A percentile compares a stretch with the other conserved stretches of the same genome.
Conservation (phyloP, 306 rosid genomes). For the Fagus sylvatica region DNA sequence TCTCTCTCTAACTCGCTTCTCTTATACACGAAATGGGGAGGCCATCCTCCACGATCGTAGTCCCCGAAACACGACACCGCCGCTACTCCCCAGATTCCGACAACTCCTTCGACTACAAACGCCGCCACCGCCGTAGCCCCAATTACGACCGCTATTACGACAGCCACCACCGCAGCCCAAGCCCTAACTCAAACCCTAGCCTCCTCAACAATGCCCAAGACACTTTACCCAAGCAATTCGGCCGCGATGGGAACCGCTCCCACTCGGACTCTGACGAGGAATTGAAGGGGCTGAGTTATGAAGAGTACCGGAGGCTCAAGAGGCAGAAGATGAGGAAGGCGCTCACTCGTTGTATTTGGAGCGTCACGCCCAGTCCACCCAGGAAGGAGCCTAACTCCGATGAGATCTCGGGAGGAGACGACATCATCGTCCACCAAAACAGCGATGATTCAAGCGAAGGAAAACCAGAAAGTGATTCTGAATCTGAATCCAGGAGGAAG, state of each 20-base stretch:
- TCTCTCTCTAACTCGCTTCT: too few species aligned
- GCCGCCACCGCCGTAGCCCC: background rate
- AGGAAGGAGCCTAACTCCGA: conserved; percentile 54
- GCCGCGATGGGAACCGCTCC: conserved; percentile 48
- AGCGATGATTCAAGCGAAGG: conserved; percentile 24
- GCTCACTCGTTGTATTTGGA: conserved; percentile 76
- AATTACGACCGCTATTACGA: conserved; percentile 5
- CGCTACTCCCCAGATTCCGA: background rate
- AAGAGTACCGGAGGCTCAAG: conserved; percentile 74
- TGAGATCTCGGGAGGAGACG: conserved; percentile 32
- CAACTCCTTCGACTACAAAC: background rate
- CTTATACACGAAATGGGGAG: background rate
- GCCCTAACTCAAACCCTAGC: conserved; percentile 30
- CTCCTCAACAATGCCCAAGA: conserved; percentile 24
- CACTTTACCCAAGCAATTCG: conserved; percentile 65
- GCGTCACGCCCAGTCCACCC: conserved; percentile 81
- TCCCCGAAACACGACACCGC: background rate
- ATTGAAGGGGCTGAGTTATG: conserved; percentile 65
- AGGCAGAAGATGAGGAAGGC: conserved; percentile 82
- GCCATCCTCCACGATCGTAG: background rate
- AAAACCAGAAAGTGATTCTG: background rate
- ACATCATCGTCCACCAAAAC: background rate
- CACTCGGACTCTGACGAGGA: conserved; percentile 81
- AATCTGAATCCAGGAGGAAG: too few species aligned
- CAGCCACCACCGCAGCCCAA: conserved; percentile 22